These are phyloP conservation scores for Boeremia lycopersici DNA, from an alignment of 2,329 filamentous ascomycete genomes.

Conservation along the genomic window DNA sequence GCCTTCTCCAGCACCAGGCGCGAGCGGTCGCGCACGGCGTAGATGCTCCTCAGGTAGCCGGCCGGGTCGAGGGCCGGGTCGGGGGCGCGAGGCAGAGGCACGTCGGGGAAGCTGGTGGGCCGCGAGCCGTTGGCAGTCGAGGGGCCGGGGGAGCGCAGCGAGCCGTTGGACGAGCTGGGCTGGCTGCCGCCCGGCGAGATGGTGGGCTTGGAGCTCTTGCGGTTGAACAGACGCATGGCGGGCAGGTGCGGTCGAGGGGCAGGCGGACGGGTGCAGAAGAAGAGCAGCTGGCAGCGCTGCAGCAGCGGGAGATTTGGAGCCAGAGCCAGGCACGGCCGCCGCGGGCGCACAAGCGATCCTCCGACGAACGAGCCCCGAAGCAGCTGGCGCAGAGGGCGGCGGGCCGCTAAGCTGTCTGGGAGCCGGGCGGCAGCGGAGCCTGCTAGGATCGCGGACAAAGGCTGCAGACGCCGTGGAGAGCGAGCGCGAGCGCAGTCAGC, in stretches of 20 bases:
- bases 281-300: constrained; percentile 18
- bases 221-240: constrained; percentile 60
- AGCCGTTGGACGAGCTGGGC: constrained; percentile 55
- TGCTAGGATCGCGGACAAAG: constrained; percentile 21
- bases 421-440: constrained; percentile 28
- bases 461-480: constrained; percentile 15
- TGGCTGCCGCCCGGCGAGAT: constrained; percentile 44
- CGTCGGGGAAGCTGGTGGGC: constrained; percentile 66
- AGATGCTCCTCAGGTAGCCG: constrained; percentile 87
- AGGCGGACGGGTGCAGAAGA: constrained; percentile 8
- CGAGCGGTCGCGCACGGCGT: constrained; percentile 82
- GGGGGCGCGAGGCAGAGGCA: constrained; percentile 81
- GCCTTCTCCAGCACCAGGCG: constrained; percentile 77
- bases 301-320: constrained; percentile 16
- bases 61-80: constrained; percentile 88
- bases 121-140: constrained; percentile 48
- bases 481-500: too few relatives aligned
- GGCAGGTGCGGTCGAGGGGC: constrained; percentile 12
- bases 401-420: constrained; percentile 26
- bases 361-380: constrained; percentile 20
- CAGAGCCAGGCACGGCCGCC: constrained; percentile 8
- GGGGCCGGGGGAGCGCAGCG: constrained; percentile 57
- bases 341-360: constrained; percentile 25
- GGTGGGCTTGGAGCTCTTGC: constrained; percentile 54
- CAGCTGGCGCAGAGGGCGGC: constrained; percentile 13